Base-by-base conservation (phyloP, 129 eudicot species). In the Artemisia annua region DNA sequence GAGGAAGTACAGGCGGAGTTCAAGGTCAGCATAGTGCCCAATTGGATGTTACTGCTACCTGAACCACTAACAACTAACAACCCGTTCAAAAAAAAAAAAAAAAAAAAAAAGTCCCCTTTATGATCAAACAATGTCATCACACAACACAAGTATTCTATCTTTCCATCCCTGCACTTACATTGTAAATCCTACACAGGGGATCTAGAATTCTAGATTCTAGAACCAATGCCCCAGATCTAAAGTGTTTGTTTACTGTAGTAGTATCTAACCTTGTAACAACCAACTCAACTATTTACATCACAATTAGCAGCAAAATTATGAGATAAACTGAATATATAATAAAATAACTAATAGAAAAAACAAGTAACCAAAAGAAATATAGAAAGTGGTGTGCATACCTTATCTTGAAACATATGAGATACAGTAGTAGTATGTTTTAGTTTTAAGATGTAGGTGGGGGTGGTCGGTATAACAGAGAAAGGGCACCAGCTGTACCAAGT, bases 301-400 rank as follows among this genome's bases (percentile, higher is more conserved):
- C 57, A 52, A 52, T 12, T 30, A 30, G 6, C 35, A 30, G 35
- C 35, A 30, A 30, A 30, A 30, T 30, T 30, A 30, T 30, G 35
- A 30, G 35, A 30, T 30, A 30, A 30, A 30, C 6, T 30, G 35
- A 30, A 30, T 30, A 30, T 28, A 30, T 3, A 30, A 30, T 30
- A 30, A 30, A 30, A 14, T 13, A 11, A 39, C 46, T 39, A 39
- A 11, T 59, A 59, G 14, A 19, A 58, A 16, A 50, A 67, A 48
- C 32, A 28, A 67, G 16, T 55, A 69, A 75, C 48, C 60, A 19
- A 75, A 11, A 77, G 43, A 10, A 52, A 68, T 26, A 59, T 69
- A 4, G 32, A 77, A 66, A 35, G 67, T n/a, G 19, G 50, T 62
- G 18, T 2, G 15, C 63, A 53, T 69, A 69, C 81, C 81, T 77